Conservation (phyloP, 345 rosid species). For the Aquilaria malaccensis region DNA sequence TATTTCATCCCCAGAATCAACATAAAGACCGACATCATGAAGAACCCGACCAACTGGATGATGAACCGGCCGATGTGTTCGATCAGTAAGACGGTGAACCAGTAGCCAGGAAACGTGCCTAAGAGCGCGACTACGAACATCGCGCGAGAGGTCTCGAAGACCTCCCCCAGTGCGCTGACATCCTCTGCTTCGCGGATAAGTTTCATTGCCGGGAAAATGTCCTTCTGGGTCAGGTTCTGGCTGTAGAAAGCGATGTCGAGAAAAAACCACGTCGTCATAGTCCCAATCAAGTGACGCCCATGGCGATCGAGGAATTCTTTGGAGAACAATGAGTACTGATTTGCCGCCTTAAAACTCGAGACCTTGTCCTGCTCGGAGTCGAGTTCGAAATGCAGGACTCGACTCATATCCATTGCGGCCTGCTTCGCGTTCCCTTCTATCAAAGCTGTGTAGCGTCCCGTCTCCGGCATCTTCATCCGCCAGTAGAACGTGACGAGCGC, state of each 20-base stretch:
- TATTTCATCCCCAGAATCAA: constrained; percentile 31
- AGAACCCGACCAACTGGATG: constrained; percentile 45
- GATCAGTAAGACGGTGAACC: constrained; percentile 46
- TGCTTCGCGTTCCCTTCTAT: constrained; percentile 47
- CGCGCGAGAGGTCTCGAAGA: constrained; percentile 40
- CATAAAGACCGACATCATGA: constrained; percentile 56
- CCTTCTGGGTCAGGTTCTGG: constrained; percentile 49
- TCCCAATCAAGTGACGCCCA: constrained; percentile 41
- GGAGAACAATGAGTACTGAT: constrained; percentile 27
- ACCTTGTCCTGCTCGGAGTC: constrained; percentile 25
- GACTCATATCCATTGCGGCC: constrained; percentile 49
- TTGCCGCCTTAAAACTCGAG: constrained; percentile 19
- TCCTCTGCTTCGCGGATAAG: constrained; percentile 3
- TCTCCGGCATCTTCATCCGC: constrained; percentile 65
- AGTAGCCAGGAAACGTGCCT: constrained; percentile 54
- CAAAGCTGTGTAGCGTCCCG: constrained; percentile 49
- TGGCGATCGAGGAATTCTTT: constrained; percentile 34
- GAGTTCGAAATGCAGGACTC: constrained; percentile 41
- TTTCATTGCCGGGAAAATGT: constrained; percentile 37
- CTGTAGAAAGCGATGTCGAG: constrained; percentile 59
- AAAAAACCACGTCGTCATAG: constrained; percentile 44
- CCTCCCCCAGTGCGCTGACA: constrained; percentile 33
- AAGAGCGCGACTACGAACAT: constrained; percentile 40
- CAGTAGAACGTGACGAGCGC: constrained; percentile 43
- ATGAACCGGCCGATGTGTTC: constrained; percentile 41